phyloP scores from a whole-genome alignment of 352 stramenopile species.

The Hyaloperonospora brassicae region DNA sequence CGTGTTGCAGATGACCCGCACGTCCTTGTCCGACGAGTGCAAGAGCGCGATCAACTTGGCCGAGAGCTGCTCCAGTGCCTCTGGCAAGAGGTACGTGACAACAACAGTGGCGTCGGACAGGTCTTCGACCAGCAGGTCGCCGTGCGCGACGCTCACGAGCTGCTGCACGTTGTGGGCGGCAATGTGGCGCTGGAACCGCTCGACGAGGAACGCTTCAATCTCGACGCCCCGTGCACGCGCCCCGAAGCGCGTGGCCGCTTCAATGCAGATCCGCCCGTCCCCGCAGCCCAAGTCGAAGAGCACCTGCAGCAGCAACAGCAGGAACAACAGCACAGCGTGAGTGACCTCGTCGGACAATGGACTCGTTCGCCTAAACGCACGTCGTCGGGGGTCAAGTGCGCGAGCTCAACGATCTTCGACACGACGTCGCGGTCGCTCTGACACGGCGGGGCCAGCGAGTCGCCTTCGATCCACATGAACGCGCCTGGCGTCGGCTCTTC shows the following conservation, averaged over 20 bases:
- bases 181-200: constrained; percentile 36
- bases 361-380: constrained; percentile 19
- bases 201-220: constrained; percentile 48
- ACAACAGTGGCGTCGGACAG: constrained; percentile 46
- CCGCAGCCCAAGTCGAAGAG: constrained; percentile 53
- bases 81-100: constrained; percentile 49
- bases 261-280: constrained; percentile 52
- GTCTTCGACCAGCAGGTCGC: constrained; percentile 42
- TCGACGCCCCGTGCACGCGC: constrained; percentile 42
- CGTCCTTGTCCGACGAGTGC: constrained; percentile 23
- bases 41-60: constrained; percentile 35
- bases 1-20: constrained; percentile 59
- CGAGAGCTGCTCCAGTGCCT: constrained; percentile 36
- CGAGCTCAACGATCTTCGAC: constrained; percentile 46
- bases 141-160: constrained; percentile 40
- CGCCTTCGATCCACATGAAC: constrained; percentile 61
- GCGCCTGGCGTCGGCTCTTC: constrained; percentile 35
- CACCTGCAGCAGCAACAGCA: constrained; percentile 17
- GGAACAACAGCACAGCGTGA: background rate
- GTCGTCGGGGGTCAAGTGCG: constrained; percentile 31
- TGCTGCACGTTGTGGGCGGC: constrained; percentile 28
- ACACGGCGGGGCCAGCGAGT: constrained; percentile 51
- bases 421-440: constrained; percentile 52
- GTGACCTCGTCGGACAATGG: background rate
- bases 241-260: constrained; percentile 35